Evolutionary conservation across 2,329 filamentous ascomycete species (phyloP).

Genomic region (Cladosporium sp.): DNA sequence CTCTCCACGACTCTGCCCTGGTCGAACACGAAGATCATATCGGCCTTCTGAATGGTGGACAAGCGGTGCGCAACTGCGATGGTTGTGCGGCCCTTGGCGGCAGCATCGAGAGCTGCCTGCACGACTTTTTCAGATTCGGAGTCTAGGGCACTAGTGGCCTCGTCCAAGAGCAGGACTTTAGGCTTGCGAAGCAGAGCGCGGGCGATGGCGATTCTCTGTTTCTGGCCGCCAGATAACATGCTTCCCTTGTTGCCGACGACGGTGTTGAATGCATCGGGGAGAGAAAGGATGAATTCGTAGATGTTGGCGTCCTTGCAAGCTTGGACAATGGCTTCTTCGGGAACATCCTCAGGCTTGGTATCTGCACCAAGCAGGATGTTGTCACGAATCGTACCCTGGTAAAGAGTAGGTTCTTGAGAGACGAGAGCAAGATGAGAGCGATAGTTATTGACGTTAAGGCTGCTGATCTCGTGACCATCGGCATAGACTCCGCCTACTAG

Average conservation of each 20-base stretch:
- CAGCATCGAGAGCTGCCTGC: constrained; percentile 74
- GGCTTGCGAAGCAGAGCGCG: constrained; percentile 87
- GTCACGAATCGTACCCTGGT: constrained; percentile 85
- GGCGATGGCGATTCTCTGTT: constrained; percentile 91
- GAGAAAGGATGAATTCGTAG: constrained; percentile 82
- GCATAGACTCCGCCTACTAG: constrained; percentile 74
- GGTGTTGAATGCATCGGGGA: constrained; percentile 54
- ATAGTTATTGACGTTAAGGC: constrained; percentile 80
- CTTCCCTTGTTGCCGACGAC: constrained; percentile 78
- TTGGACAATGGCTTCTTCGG: constrained; percentile 68
- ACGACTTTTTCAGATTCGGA: constrained; percentile 75
- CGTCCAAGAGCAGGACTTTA: constrained; percentile 77
- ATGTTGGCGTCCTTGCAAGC: constrained; percentile 90
- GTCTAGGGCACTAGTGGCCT: constrained; percentile 66
- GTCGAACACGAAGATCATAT: constrained; percentile 96
- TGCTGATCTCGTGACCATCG: constrained; percentile 76
- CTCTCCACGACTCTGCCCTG: constrained; percentile 79
- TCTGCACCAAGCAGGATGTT: constrained; percentile 80
- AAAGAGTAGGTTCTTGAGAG: constrained; percentile 89
- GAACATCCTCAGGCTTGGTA: constrained; percentile 52
- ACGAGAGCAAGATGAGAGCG: constrained; percentile 80
- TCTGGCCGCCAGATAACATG: constrained; percentile 84
- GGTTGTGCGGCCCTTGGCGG: constrained; percentile 68
- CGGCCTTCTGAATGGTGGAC: constrained; percentile 89
- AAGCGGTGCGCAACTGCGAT: constrained; percentile 92